Evolutionary conservation across 202 grass and related monocot species (phyloP), one percentile per base, ranked within the genome.

Genomic region (Saccharum hybrid): DNA sequence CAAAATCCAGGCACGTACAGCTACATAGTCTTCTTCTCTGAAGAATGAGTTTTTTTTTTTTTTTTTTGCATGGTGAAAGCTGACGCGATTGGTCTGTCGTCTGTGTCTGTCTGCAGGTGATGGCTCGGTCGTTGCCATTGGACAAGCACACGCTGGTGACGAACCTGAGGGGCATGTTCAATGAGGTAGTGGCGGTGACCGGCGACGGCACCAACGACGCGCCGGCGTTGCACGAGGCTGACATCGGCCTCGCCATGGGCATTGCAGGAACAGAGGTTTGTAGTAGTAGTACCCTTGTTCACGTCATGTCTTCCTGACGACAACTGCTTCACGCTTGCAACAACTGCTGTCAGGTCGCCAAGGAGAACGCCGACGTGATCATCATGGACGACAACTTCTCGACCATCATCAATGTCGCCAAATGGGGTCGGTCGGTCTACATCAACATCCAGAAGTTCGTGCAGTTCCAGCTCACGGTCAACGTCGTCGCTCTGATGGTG

Each of bases 381-480:
- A 91, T 98, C 68, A 88, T 98, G 90, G 92, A 95, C 67, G 92
- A 98, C 75, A 98, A 98, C 63, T 98, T 98, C 83, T 78, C 94
- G 15, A 88, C 96, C 6, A 95, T 93, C 63, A 95, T 90, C 68
- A 98, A 93, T 62, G 90, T 98, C 0, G 83, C 96, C 15, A 93
- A 93, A 90, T 95, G 96, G 92, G 92, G 90, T 2, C 96, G 89
- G 18, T 92, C 92, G 0, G 92, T 98, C 2, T 98, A 95, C 76
- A 93, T 95, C 68, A 98, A 95, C 78, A 95, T 98, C 80, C 92
- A 98, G 81, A 98, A 98, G 70, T 92, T 95, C 57, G 92, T 95
- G 28, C 90, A 95, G 80, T 95, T 95, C 72, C 96, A 95, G 82
- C 86, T 98, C 60, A 95, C 96, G 4, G 96, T 98, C 42, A 98